Percentiles rank a stretch among this genome's conserved stretches.
Conservation (phyloP, 2,329 filamentous ascomycete species). For the Colletotrichum navitas region DNA sequence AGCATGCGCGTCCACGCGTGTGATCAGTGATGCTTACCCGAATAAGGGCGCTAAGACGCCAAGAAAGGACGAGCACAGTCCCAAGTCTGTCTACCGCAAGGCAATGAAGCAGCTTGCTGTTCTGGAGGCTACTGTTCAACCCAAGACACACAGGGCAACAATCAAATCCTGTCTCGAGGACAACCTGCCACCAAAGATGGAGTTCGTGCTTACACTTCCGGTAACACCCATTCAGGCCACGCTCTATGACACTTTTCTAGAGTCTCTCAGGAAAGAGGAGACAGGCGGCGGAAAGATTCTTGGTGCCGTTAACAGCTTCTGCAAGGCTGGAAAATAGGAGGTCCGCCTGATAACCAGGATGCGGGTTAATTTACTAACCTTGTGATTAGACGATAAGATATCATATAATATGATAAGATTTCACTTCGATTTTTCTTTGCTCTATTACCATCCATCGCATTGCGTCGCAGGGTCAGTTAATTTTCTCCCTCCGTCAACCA, state of each 20-base stretch:
- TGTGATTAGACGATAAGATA: too few relatives aligned
- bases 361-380: too few relatives aligned
- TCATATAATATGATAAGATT: too few relatives aligned
- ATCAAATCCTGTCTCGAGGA: slow-evolving; percentile 73
- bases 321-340: too few relatives aligned
- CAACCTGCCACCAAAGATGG: slow-evolving; percentile 79
- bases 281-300: slow-evolving; percentile 48
- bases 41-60: too few relatives aligned
- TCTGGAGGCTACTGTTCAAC: slow-evolving; percentile 77
- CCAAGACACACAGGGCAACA: slow-evolving; percentile 83
- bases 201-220: slow-evolving; percentile 83
- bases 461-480: too few relatives aligned
- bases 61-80: slow-evolving; percentile 75
- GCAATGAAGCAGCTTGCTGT: slow-evolving; percentile 77
- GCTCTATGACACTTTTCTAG: slow-evolving; percentile 69
- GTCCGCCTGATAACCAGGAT: too few relatives aligned
- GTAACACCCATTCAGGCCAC: slow-evolving; percentile 74
- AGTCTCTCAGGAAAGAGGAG: slow-evolving; percentile 22
- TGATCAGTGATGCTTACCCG: too few relatives aligned
- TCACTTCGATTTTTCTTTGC: too few relatives aligned
- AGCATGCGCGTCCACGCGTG: too few relatives aligned
- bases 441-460: too few relatives aligned
- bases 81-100: slow-evolving; percentile 62
- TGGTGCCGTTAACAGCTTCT: slow-evolving; percentile 55
- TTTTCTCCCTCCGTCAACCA: too few relatives aligned